phyloP scores from a whole-genome alignment of 164 flowering plant genomes.

The Kalanchoe fedtschenkoi region DNA sequence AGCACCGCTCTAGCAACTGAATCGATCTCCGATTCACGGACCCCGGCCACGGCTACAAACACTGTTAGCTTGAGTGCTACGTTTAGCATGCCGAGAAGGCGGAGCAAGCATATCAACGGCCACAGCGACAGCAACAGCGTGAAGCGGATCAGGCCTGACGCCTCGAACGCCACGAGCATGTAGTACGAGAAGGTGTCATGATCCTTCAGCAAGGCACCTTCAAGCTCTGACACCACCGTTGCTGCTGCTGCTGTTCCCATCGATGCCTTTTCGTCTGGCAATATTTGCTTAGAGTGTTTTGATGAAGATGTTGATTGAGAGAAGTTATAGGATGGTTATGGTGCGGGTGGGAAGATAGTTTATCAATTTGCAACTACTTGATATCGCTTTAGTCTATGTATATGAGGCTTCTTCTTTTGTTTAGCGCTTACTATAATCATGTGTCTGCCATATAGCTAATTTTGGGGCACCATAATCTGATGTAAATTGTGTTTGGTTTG shows the following conservation, averaged over 20 bases:
- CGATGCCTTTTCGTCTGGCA: neutral
- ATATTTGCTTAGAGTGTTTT: neutral
- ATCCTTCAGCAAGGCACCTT: slow-evolving; percentile 59
- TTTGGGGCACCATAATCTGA: neutral
- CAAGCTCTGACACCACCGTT: slow-evolving; percentile 59
- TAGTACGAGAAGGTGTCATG: slow-evolving; percentile 69
- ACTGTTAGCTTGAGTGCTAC: slow-evolving; percentile 43
- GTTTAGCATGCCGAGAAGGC: slow-evolving; percentile 29
- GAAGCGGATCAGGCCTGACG: slow-evolving; percentile 71
- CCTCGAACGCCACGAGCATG: slow-evolving; percentile 93
- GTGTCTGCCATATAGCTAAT: too few relatives aligned
- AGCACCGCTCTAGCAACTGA: slow-evolving; percentile 84
- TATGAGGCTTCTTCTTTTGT: neutral
- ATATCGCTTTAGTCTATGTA: neutral
- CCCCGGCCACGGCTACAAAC: slow-evolving; percentile 60
- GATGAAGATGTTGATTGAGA: slow-evolving; percentile 1
- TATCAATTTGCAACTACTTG: slow-evolving; percentile 3
- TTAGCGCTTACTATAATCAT: neutral
- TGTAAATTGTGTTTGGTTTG: neutral
- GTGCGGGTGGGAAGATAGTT: neutral
- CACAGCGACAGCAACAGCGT: slow-evolving; percentile 45
- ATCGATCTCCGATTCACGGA: slow-evolving; percentile 48
- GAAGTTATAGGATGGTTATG: slow-evolving; percentile 4
- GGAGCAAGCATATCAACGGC: slow-evolving; percentile 56
- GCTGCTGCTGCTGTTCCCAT: neutral